phyloP scores from a whole-genome alignment of 176 grass and related monocot genomes.

The Metroxylon sagu region DNA sequence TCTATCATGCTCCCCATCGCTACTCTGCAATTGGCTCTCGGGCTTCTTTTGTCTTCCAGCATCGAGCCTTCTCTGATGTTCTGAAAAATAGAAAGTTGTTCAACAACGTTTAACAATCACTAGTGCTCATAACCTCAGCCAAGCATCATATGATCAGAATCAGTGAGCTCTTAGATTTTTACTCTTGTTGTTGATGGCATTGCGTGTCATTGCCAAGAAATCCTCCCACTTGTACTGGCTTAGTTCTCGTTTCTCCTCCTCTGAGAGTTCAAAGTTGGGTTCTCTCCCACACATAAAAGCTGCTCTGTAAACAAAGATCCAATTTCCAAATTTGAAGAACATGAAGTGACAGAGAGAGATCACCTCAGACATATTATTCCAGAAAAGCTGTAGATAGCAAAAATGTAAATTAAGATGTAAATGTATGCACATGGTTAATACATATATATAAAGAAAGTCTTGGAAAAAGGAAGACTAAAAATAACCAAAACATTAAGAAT shows the following conservation, averaged over 20 bases:
- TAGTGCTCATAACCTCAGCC: too few relatives aligned
- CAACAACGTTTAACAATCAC: constrained; percentile 6
- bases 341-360: too few relatives aligned
- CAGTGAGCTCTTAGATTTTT: constrained; percentile 8
- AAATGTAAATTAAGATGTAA: too few relatives aligned
- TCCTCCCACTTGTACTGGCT: constrained; percentile 59
- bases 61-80: constrained; percentile 55
- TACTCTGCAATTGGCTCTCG: constrained; percentile 22
- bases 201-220: constrained; percentile 71
- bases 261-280: constrained; percentile 73
- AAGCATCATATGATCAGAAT: background rate
- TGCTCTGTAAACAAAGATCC: constrained; percentile 34
- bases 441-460: too few relatives aligned
- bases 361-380: too few relatives aligned
- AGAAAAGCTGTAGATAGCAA: too few relatives aligned
- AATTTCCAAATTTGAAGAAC: too few relatives aligned
- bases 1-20: constrained; percentile 52
- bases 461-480: too few relatives aligned
- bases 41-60: constrained; percentile 38
- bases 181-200: constrained; percentile 98
- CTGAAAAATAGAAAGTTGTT: constrained; percentile 26
- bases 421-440: too few relatives aligned
- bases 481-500: too few relatives aligned
- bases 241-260: constrained; percentile 76
- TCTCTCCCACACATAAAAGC: constrained; percentile 99